These are phyloP conservation scores for Annulohypoxylon maeteangense DNA, from an alignment of 495 filamentous ascomycete species.

Conservation along the genomic window DNA sequence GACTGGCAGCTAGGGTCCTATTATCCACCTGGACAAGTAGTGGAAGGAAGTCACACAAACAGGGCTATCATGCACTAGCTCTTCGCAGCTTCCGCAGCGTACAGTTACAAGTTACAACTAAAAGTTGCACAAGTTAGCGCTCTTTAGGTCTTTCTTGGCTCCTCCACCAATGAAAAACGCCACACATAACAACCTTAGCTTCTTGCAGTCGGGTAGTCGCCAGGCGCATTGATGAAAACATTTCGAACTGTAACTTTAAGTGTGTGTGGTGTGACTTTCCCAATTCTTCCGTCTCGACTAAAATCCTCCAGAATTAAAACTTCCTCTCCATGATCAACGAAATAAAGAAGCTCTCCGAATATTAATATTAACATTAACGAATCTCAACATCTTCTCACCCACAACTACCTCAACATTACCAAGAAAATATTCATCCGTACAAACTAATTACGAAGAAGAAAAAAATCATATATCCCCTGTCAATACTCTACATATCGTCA, in stretches of 20 bases:
- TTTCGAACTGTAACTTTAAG: constrained; percentile 26
- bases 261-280: constrained; percentile 39
- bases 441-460: neutral
- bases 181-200: constrained; percentile 31
- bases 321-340: neutral
- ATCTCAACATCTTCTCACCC: neutral
- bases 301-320: constrained; percentile 21
- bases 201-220: constrained; percentile 23
- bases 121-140: constrained; percentile 23
- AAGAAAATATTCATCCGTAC: constrained; percentile 15
- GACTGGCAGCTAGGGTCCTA: neutral
- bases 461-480: neutral
- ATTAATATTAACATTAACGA: neutral
- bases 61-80: constrained; percentile 23
- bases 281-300: constrained; percentile 23
- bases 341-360: constrained; percentile 8
- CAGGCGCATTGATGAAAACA: constrained; percentile 41
- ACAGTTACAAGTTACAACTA: constrained; percentile 8
- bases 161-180: constrained; percentile 27
- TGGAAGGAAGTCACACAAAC: constrained; percentile 17
- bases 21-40: too few relatives aligned
- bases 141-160: constrained; percentile 9
- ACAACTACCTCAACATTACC: neutral
- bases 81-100: constrained; percentile 12
- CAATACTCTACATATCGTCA: constrained; percentile 7